These are phyloP conservation scores for Ophiostoma fasciatum DNA, from an alignment of 2,329 filamentous ascomycete species.

Conservation along the genomic window DNA sequence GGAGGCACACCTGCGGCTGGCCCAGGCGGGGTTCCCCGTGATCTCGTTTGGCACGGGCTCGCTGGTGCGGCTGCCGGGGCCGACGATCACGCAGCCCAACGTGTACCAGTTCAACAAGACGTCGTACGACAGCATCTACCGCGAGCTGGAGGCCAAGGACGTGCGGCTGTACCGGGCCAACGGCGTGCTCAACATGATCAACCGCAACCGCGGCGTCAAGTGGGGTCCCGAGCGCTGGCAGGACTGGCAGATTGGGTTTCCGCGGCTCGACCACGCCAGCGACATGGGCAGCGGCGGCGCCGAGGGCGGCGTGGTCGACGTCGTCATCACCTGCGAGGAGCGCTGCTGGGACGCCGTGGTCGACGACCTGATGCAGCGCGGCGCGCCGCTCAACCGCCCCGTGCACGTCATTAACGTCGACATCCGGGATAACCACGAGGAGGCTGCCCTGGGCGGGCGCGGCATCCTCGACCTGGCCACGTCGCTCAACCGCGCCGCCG, in stretches of 20 bases:
- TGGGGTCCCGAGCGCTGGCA: conserved; percentile 96
- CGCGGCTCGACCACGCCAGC: conserved; percentile 58
- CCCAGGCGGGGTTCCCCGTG: conserved; percentile 77
- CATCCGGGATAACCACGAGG: conserved; percentile 96
- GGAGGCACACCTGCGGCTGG: conserved; percentile 93
- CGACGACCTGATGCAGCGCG: conserved; percentile 78
- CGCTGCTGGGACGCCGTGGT: conserved; percentile 96
- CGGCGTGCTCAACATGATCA: conserved; percentile 89
- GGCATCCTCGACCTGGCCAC: conserved; percentile 87
- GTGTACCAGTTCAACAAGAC: conserved; percentile 98
- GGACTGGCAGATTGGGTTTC: conserved; percentile 83
- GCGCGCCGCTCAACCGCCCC: conserved; percentile 73
- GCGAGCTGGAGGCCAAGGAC: conserved; percentile 78
- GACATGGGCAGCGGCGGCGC: conserved; percentile 69
- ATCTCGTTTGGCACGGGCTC: conserved; percentile 97
- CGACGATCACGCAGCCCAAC: conserved; percentile 83
- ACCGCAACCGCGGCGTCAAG: conserved; percentile 81
- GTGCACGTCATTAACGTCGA: conserved; percentile 98
- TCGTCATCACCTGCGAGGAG: conserved; percentile 96
- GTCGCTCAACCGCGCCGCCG: conserved; percentile 65
- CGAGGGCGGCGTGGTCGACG: conserved; percentile 79
- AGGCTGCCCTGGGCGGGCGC: conserved; percentile 76
- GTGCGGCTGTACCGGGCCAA: conserved; percentile 78
- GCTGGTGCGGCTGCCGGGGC: conserved; percentile 81
- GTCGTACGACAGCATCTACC: conserved; percentile 88